Conservation (phyloP, 306 rosid species). For the Lablab purpureus region DNA sequence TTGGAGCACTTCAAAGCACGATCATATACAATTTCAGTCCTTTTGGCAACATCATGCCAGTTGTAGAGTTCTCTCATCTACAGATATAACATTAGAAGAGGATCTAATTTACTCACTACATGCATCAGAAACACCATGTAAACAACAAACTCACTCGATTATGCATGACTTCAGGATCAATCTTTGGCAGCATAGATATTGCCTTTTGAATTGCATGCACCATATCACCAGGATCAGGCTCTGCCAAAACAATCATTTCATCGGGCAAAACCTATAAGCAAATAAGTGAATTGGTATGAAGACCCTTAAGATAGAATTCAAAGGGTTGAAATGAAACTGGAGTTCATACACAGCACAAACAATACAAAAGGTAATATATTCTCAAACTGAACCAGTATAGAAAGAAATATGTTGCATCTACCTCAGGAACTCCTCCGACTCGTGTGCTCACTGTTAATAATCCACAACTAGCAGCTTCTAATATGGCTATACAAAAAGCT, state of each 20-base stretch:
- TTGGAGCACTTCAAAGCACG: conserved; percentile 74
- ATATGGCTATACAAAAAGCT: conserved; percentile 97
- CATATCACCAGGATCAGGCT: conserved; percentile 91
- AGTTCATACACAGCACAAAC: conserved; percentile 19
- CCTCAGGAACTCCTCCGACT: conserved; percentile 98
- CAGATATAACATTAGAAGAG: conserved; percentile 9
- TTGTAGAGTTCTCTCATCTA: conserved; percentile 83
- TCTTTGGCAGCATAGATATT: conserved; percentile 72
- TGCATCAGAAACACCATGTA: conserved; percentile 37
- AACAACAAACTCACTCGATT: conserved; percentile 69
- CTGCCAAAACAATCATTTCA: conserved; percentile 92
- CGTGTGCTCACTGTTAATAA: conserved; percentile 92
- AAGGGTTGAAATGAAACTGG: conserved; percentile 16
- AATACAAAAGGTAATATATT: neutral
- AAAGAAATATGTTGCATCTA: conserved; percentile 40
- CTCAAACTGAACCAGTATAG: conserved; percentile 25
- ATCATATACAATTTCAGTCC: conserved; percentile 90
- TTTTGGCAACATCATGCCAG: conserved; percentile 92
- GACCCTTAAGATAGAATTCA: conserved; percentile 24
- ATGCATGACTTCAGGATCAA: conserved; percentile 87
- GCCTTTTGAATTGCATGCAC: conserved; percentile 79
- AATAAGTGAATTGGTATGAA: conserved; percentile 39
- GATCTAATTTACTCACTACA: conserved; percentile 33
- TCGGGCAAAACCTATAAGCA: conserved; percentile 86
- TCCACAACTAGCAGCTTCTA: conserved; percentile 99